A percentile compares a stretch with the other conserved stretches of the same genome.
phyloP scores from a whole-genome alignment of 257 asterid species.

The Nicotiana paniculata region DNA sequence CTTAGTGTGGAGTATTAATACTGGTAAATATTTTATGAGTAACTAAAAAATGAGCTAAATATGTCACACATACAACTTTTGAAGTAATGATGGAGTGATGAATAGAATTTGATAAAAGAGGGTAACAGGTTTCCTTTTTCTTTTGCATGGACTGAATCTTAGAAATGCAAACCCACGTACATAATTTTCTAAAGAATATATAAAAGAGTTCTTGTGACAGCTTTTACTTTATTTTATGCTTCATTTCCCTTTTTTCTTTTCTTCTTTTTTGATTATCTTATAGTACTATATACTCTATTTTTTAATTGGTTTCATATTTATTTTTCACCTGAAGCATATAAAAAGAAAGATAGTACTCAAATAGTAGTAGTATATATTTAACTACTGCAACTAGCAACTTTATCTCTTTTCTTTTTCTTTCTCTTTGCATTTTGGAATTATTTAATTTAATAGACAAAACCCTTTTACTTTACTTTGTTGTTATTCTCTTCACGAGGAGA shows the following conservation, averaged over 20 bases:
- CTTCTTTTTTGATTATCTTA: background rate
- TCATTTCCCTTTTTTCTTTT: slow-evolving; percentile 10
- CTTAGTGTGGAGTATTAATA: no score
- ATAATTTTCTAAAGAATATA: slow-evolving; percentile 28
- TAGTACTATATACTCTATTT: no score
- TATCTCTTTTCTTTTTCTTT: slow-evolving; percentile 11
- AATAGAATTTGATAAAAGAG: background rate
- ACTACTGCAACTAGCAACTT: background rate
- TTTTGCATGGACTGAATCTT: slow-evolving; percentile 67
- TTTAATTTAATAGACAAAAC: slow-evolving; percentile 9
- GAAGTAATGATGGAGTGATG: slow-evolving; percentile 18
- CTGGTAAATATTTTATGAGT: background rate
- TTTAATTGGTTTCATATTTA: background rate
- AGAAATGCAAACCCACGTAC: slow-evolving; percentile 47
- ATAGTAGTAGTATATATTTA: background rate
- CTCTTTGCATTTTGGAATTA: slow-evolving; percentile 25
- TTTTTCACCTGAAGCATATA: slow-evolving; percentile 5
- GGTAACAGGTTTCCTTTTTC: slow-evolving; percentile 28
- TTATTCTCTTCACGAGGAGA: slow-evolving; percentile 63
- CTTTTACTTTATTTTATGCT: slow-evolving; percentile 54
- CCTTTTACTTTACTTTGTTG: slow-evolving; percentile 24
- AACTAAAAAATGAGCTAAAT: background rate
- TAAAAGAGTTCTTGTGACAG: slow-evolving; percentile 51
- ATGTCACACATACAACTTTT: background rate
- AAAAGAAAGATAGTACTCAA: background rate